Evolutionary conservation across 805 yeast species (phyloP).

Genomic region (Lipomyces kockii): DNA sequence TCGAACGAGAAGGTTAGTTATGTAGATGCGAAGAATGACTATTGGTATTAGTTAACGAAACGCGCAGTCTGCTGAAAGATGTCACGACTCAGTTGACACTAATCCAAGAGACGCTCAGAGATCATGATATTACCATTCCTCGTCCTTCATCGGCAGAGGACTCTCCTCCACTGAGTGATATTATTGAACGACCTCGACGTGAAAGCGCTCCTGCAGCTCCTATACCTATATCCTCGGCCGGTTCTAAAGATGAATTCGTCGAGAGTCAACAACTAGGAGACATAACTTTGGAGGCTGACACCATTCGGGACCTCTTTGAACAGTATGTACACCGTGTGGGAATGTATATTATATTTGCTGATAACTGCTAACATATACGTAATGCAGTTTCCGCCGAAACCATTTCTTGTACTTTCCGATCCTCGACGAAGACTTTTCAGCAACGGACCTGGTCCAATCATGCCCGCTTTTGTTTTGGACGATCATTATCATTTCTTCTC

Average conservation of each 20-base stretch:
- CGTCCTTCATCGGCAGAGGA: neutral
- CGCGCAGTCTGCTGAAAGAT: neutral
- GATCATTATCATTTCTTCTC: neutral
- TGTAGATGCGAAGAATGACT: too few species aligned
- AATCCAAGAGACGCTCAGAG: neutral
- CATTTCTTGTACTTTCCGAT: slow-evolving; percentile 1
- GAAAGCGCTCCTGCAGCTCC: neutral
- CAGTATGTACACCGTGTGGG: neutral
- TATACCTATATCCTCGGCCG: neutral
- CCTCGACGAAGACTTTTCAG: slow-evolving; percentile 1
- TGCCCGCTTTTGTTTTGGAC: slow-evolving; percentile 6
- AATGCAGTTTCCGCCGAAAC: slow-evolving; percentile 1
- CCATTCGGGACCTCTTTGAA: neutral
- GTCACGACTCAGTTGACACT: slow-evolving; percentile 2
- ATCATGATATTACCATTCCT: neutral
- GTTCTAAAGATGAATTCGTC: neutral
- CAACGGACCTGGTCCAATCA: neutral
- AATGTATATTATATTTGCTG: neutral
- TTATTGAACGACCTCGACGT: neutral
- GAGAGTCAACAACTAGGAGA: neutral
- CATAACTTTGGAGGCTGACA: neutral
- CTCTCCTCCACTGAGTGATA: neutral
- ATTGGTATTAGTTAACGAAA: neutral
- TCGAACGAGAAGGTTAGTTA: neutral
- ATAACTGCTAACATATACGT: neutral